Conservation (phyloP, 495 filamentous ascomycete species). For the Achaetomiella virescens region DNA sequence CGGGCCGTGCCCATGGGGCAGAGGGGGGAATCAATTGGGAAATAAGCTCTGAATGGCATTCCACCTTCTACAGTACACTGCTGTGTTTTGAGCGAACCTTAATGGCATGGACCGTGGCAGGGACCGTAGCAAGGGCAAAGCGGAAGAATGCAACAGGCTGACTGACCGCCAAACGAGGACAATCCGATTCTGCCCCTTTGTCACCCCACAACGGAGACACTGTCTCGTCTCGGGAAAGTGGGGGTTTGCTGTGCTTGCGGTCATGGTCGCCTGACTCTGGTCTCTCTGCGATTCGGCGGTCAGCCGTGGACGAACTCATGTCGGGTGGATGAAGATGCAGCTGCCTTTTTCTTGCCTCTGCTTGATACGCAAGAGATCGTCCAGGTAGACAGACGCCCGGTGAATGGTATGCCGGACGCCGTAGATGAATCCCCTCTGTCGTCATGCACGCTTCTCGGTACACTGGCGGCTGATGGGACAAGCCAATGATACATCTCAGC, state of each 20-base stretch:
- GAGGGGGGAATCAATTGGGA: too few relatives aligned
- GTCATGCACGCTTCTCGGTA: conserved; percentile 19
- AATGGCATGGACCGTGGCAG: not conserved
- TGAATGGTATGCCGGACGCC: too few relatives aligned
- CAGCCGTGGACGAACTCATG: not conserved
- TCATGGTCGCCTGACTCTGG: not conserved
- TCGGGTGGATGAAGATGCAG: not conserved
- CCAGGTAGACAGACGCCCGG: not conserved
- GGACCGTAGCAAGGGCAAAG: not conserved
- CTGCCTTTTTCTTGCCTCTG: too few relatives aligned
- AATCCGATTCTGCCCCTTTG: conserved; percentile 11
- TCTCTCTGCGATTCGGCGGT: not conserved
- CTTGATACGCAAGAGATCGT: too few relatives aligned
- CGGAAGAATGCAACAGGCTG: conserved; percentile 3
- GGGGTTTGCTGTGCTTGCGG: conserved; percentile 2
- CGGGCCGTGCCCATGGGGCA: too few relatives aligned
- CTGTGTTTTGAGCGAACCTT: too few relatives aligned
- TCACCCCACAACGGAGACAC: conserved; percentile 15
- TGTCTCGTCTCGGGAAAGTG: conserved; percentile 7
- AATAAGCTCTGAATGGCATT: too few relatives aligned
- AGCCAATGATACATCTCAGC: conserved; percentile 18
- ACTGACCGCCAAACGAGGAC: conserved; percentile 5
- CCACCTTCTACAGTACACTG: too few relatives aligned
- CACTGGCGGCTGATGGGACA: conserved; percentile 26
- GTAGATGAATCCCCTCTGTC: conserved; percentile 18